Base-by-base conservation (phyloP, 2,329 filamentous ascomycete species). In the Helotiales sp. region DNA sequence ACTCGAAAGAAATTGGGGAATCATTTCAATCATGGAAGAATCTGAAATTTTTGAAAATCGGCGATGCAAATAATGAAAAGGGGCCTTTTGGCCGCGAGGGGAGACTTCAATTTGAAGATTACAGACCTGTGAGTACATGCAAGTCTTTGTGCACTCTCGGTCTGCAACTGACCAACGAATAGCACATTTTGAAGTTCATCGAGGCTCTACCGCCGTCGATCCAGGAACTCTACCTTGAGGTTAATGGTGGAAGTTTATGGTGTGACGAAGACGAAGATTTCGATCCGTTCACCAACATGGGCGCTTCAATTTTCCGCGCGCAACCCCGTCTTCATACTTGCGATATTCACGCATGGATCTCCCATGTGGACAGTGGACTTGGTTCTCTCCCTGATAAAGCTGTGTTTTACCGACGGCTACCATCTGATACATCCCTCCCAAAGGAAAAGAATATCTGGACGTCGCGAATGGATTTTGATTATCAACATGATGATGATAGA, bases 301-400 rank as follows among this genome's bases (percentile, higher is more conserved):
- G 55, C 1, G 54, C 26, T n/a, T 11, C 30, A 2, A 68, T 69
- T 15, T 71, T 71, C 28, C 52, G 8, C 6, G 49, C 37, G 3
- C 54, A 64, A 2, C 60, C 6, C 7, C 60, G 45, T 6, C 59
- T 71, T 6, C 67, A 66, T 24, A 66, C 63, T 0, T 68, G 54
- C 34, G 69, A 71, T 55, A 65, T 71, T 32, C 60, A 68, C 32
- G 69, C 65, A 6, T 69, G 65, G 67, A 66, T 68, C 6, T 40
- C 57, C 4, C 49, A 69, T 54, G 17, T 28, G 0, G 64, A 70
- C 49, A 58, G 64, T 10, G 62, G 64, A 11, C 22, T 65, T 5
- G 62, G 64, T 1, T 1, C 24, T 1, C 34, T 66, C 17, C 69
- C 69, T 15, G 61, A 70, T 20, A 69, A 69, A 43, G 57, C n/a